Conservation (phyloP, 352 stramenopile species). For the Phytopythium boreale region DNA sequence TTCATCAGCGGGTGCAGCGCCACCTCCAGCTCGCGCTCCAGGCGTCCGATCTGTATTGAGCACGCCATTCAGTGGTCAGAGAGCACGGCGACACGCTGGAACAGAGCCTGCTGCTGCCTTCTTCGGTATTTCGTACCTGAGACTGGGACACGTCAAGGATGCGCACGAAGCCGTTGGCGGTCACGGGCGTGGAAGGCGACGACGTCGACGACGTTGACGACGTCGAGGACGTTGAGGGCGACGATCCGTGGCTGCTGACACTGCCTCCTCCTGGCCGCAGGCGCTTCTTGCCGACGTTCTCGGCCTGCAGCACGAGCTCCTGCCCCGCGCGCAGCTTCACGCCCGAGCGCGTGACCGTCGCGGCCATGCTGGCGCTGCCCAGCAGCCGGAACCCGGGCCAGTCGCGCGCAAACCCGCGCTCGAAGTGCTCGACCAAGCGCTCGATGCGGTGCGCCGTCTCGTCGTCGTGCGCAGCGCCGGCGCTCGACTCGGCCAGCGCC, state of each 20-base stretch:
- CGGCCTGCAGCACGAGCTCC: slow-evolving; percentile 52
- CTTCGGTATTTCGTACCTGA: slow-evolving; percentile 13
- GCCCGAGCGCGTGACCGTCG: slow-evolving; percentile 43
- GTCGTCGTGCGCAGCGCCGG: slow-evolving; percentile 6
- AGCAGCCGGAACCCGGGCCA: slow-evolving; percentile 34
- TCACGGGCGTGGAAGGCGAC: background rate
- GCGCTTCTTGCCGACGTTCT: slow-evolving; percentile 73
- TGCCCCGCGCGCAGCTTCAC: slow-evolving; percentile 37
- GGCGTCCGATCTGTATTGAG: slow-evolving; percentile 38
- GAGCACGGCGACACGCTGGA: background rate
- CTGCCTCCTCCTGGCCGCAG: slow-evolving; percentile 22
- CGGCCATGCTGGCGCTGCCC: slow-evolving; percentile 40
- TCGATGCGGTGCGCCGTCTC: slow-evolving; percentile 18
- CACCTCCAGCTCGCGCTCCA: slow-evolving; percentile 60
- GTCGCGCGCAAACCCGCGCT: slow-evolving; percentile 23
- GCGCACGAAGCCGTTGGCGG: slow-evolving; percentile 43
- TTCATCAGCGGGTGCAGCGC: slow-evolving; percentile 66
- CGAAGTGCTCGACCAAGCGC: slow-evolving; percentile 19
- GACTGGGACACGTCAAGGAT: slow-evolving; percentile 42
- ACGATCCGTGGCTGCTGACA: background rate
- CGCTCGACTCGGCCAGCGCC: slow-evolving; percentile 6
- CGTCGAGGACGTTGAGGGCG: slow-evolving; percentile 8
- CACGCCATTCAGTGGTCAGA: background rate
- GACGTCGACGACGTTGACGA: background rate
- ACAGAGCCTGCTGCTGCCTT: no score